Conservation (phyloP, 1,139 yeast genomes). For the Geotrichum cucujoidarum region DNA sequence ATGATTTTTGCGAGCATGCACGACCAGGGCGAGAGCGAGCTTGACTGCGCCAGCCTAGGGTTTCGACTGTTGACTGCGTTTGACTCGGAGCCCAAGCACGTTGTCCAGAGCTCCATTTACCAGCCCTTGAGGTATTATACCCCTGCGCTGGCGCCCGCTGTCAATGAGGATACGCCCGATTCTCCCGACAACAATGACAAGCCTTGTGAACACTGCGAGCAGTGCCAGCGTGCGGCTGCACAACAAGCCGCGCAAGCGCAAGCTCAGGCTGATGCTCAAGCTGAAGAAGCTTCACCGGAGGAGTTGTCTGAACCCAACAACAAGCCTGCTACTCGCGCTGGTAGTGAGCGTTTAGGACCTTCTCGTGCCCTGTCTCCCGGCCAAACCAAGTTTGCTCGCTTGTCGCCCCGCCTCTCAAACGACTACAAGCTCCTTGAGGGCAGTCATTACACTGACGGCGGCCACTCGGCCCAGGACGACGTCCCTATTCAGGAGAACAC, state of each 20-base stretch:
- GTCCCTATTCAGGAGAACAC: too few species aligned
- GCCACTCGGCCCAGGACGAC: too few species aligned
- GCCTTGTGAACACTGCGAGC: slow-evolving; percentile 4
- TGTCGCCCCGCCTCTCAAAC: slow-evolving; percentile 8
- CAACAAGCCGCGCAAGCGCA: too few species aligned
- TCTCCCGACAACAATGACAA: not conserved
- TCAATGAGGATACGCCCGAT: not conserved
- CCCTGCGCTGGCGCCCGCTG: slow-evolving; percentile 9
- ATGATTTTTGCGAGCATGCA: slow-evolving; percentile 17
- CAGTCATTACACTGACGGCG: not conserved
- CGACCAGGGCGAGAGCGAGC: slow-evolving; percentile 16
- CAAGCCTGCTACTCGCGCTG: too few species aligned
- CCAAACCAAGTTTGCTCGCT: slow-evolving; percentile 9
- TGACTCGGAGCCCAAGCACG: slow-evolving; percentile 19
- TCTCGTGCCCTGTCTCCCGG: slow-evolving; percentile 12
- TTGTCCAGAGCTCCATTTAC: slow-evolving; percentile 14
- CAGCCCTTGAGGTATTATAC: slow-evolving; percentile 14
- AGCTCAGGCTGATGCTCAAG: too few species aligned
- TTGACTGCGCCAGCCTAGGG: slow-evolving; percentile 16
- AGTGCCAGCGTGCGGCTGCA: not conserved
- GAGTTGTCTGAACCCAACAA: too few species aligned
- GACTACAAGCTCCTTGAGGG: slow-evolving; percentile 1
- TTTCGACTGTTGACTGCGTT: slow-evolving; percentile 15
- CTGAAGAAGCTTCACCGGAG: too few species aligned
- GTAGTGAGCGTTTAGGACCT: too few species aligned